A percentile compares a stretch with the other conserved stretches of the same genome.
These are phyloP conservation scores for Noccaea bulbosa DNA, from an alignment of 345 rosid species.

Conservation along the genomic window DNA sequence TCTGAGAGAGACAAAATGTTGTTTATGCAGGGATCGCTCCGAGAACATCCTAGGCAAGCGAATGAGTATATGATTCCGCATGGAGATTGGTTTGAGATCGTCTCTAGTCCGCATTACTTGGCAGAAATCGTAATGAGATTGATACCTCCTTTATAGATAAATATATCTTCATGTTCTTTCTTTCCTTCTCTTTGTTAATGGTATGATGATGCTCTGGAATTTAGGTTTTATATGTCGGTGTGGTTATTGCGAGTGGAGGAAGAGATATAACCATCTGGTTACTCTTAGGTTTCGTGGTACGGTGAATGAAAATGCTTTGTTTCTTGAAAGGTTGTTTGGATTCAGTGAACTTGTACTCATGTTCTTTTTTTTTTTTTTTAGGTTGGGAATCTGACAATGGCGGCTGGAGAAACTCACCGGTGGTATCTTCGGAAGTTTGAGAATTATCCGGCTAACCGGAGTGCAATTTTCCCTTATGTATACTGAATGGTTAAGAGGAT, in stretches of 20 bases:
- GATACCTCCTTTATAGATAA: not conserved
- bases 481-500: constrained; percentile 38
- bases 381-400: constrained; percentile 69
- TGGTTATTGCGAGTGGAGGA: constrained; percentile 79
- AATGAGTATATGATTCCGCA: constrained; percentile 57
- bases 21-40: constrained; percentile 59
- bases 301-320: not conserved
- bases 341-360: not conserved
- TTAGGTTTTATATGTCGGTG: constrained; percentile 68
- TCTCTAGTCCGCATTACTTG: constrained; percentile 75
- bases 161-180: not conserved
- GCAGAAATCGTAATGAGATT: constrained; percentile 69
- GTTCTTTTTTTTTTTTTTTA: constrained; percentile 25
- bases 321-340: constrained; percentile 14
- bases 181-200: not conserved
- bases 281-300: constrained; percentile 69
- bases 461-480: constrained; percentile 56
- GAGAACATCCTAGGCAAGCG: constrained; percentile 44
- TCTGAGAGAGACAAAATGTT: not conserved
- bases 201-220: constrained; percentile 9
- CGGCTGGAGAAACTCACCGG: constrained; percentile 73
- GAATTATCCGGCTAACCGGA: constrained; percentile 58
- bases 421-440: constrained; percentile 75
- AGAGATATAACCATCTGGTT: constrained; percentile 66
- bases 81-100: constrained; percentile 83